phyloP scores from a whole-genome alignment of 768 basidiomycete species.

The Hypholoma sublateritium region DNA sequence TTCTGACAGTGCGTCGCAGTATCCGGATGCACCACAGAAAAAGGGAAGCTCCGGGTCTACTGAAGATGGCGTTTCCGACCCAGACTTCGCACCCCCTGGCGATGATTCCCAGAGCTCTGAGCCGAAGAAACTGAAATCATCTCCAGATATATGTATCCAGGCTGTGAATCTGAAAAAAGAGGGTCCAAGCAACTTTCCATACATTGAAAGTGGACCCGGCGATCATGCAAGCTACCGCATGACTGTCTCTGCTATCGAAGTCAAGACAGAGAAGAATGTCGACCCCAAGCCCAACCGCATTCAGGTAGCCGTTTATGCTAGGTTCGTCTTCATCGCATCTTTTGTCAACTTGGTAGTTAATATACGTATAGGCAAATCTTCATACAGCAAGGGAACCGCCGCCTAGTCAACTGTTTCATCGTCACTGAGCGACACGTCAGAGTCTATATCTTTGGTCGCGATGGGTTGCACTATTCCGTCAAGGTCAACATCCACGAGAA shows the following conservation, averaged over 20 bases:
- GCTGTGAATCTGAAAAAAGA: neutral
- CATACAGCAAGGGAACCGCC: slow-evolving; percentile 19
- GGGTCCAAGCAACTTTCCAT: neutral
- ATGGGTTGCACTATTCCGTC: slow-evolving; percentile 10
- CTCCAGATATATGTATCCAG: neutral
- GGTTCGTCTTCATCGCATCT: neutral
- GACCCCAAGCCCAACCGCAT: neutral
- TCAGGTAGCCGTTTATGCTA: slow-evolving; percentile 15
- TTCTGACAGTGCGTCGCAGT: no score
- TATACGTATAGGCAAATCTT: slow-evolving; percentile 10
- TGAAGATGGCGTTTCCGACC: neutral
- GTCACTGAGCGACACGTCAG: slow-evolving; percentile 10
- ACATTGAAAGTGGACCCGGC: neutral
- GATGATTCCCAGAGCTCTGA: neutral
- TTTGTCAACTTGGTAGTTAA: neutral
- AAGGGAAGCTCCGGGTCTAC: neutral
- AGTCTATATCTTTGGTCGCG: slow-evolving; percentile 18
- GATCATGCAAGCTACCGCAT: neutral
- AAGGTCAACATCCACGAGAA: slow-evolving; percentile 16
- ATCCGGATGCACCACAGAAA: no score
- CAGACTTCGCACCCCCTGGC: neutral
- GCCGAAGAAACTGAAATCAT: neutral
- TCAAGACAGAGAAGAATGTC: neutral
- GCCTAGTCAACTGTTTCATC: slow-evolving; percentile 12
- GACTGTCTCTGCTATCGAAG: neutral